phyloP scores from a whole-genome alignment of 257 asterid species.

The Catharanthus roseus region DNA sequence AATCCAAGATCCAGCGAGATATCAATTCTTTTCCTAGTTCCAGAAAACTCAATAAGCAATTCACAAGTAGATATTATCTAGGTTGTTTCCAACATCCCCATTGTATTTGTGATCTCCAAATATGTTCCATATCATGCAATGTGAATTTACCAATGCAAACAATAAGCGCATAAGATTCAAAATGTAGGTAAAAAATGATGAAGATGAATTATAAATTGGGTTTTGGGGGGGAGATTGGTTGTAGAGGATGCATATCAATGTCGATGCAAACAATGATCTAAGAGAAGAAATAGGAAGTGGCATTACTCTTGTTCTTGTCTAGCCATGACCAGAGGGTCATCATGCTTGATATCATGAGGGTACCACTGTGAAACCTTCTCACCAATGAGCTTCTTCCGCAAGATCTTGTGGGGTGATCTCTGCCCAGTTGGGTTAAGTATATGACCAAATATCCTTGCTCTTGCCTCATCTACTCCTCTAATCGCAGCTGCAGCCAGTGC shows the following conservation, averaged over 20 bases:
- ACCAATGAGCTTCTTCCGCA: slow-evolving; percentile 87
- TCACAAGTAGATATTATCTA: neutral
- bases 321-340: slow-evolving; percentile 65
- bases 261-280: neutral
- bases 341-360: slow-evolving; percentile 64
- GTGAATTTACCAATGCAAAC: neutral
- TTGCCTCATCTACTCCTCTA: slow-evolving; percentile 73
- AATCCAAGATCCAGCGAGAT: neutral
- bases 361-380: slow-evolving; percentile 82
- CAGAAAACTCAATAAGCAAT: too few species aligned
- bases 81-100: neutral
- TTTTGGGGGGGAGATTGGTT: too few species aligned
- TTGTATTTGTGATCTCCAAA: neutral
- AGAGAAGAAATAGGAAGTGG: neutral
- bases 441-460: slow-evolving; percentile 88
- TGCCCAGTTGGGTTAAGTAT: slow-evolving; percentile 73
- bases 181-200: neutral
- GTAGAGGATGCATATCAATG: too few species aligned
- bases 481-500: slow-evolving; percentile 63
- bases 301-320: slow-evolving; percentile 64
- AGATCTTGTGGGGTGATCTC: slow-evolving; percentile 72
- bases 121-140: neutral
- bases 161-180: neutral
- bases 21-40: neutral
- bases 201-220: neutral